Percentiles rank a stretch among this genome's conserved stretches.
These are phyloP conservation scores for Ceratocystis cubensis DNA, from an alignment of 2,329 filamentous ascomycete species.

Conservation along the genomic window DNA sequence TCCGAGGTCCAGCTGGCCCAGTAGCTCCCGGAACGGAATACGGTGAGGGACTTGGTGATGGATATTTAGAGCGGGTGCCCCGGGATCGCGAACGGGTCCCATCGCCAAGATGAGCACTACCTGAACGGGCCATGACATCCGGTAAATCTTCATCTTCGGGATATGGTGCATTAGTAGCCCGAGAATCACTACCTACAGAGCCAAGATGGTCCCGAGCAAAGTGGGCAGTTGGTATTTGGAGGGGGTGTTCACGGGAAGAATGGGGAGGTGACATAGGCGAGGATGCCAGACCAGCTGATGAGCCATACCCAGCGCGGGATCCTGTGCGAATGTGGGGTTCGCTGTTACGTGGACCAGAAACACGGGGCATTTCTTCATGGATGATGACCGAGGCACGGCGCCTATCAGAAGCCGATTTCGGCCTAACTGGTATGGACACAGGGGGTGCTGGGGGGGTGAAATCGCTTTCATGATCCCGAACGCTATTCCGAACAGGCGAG, in stretches of 20 bases:
- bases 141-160: constrained; percentile 29
- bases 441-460: background rate
- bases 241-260: constrained; percentile 4
- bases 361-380: constrained; percentile 16
- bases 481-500: constrained; percentile 11
- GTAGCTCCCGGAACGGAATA: constrained; percentile 6
- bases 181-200: background rate
- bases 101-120: constrained; percentile 22
- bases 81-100: constrained; percentile 14
- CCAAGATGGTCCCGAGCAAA: background rate
- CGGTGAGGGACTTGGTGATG: constrained; percentile 8
- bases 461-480: constrained; percentile 11
- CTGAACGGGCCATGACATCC: constrained; percentile 20
- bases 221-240: background rate
- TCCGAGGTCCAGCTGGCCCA: constrained; percentile 22
- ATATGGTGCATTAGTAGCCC: constrained; percentile 26
- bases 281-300: constrained; percentile 14
- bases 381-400: constrained; percentile 15
- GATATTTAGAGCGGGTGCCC: constrained; percentile 15
- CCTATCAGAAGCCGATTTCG: constrained; percentile 17
- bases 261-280: constrained; percentile 17
- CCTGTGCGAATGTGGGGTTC: constrained; percentile 14
- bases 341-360: constrained; percentile 12
- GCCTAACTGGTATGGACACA: background rate
- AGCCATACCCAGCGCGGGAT: constrained; percentile 11